Evolutionary conservation across 1,284 basidiomycete species (phyloP), one percentile per base, ranked within the genome.

Genomic region (Trametes sp.): DNA sequence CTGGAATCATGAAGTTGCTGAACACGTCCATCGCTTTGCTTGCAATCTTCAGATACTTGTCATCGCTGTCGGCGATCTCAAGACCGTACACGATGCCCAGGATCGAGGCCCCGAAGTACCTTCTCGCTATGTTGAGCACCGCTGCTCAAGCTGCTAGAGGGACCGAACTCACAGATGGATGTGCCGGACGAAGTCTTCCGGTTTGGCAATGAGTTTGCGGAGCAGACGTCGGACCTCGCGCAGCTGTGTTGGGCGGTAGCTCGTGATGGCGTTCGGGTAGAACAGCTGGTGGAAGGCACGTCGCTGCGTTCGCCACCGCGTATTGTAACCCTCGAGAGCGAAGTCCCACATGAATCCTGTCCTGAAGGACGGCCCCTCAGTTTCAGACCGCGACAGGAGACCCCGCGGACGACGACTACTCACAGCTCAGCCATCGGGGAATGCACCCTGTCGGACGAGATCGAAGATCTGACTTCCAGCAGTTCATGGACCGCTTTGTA

Each of bases 21-120:
- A 65, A 48, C 24, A 59, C 24, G 35, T 59, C 38, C 8, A 55
- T 14, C 14, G 53, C 57, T 28, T 52, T 59, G 35, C 50, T 45
- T 0, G 57, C 62, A 8, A 60, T 54, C 13, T 9, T 28, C 24
- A 59, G 14, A 23, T 63, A 60, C 21, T 57, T 41, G 42, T 57
- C 61, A 33, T 62, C 51, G 48, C 53, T 28, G 28, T 49, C 54
- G 3, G 33, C 50, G 23, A 62, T 42, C 19, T 62, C 51, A 3
- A 62, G 21, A 9, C 61, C 61, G 24, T 62, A 62, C 8, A 54
- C 44, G 42, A 57, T 57, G 2, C 51, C 51, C 61, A 62, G 48
- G 23, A 62, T 62, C n/a, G 51, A 38, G 5, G 61, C 61, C 9
- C 59, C 59, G 41, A 61, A 61, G 38, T 55, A 55, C n/a, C 59